phyloP scores from a whole-genome alignment of 768 basidiomycete species.

The Paxillus involutus region DNA sequence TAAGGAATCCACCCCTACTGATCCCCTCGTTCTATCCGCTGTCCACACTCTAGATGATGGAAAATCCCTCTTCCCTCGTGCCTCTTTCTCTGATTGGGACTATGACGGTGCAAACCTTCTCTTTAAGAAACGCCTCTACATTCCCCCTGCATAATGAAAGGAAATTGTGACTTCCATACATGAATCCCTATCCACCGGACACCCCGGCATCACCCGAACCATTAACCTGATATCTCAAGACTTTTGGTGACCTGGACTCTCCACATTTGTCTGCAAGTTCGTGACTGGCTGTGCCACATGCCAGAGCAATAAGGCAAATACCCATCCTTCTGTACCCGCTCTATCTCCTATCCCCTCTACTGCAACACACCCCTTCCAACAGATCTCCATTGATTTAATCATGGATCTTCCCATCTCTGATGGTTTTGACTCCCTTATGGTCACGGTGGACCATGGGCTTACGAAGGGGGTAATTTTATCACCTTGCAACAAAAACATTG shows the following conservation, averaged over 20 bases:
- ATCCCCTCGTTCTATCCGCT: too few relatives aligned
- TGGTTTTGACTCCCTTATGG: too few relatives aligned
- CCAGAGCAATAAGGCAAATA: slow-evolving; percentile 7
- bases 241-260: slow-evolving; percentile 1
- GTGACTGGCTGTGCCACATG: slow-evolving; percentile 1
- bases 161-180: too few relatives aligned
- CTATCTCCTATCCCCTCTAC: neutral
- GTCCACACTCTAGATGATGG: too few relatives aligned
- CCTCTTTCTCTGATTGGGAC: too few relatives aligned
- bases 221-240: neutral
- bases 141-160: too few relatives aligned
- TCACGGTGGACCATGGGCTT: neutral
- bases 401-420: neutral
- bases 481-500: neutral
- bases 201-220: neutral
- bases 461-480: neutral
- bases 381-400: neutral
- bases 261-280: neutral
- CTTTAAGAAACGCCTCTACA: too few relatives aligned
- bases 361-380: neutral
- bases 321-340: neutral
- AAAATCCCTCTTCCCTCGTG: too few relatives aligned
- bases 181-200: too few relatives aligned
- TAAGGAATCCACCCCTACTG: too few relatives aligned
- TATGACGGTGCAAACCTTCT: too few relatives aligned